Conservation (phyloP, 179 eudicot genomes). For the Silene noctiflora region DNA sequence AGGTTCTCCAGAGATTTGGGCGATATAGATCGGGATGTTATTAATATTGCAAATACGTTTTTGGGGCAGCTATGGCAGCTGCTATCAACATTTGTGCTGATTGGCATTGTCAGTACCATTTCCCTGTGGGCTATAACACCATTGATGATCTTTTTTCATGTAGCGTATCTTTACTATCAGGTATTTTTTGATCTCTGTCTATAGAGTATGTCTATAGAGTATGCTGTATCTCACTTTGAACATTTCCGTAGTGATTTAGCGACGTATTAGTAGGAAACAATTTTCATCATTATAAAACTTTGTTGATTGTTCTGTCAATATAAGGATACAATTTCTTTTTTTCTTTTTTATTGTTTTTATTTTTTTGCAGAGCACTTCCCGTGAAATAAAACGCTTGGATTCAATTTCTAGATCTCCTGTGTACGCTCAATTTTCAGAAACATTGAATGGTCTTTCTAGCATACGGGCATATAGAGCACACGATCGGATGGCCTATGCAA, state of each 20-base stretch:
- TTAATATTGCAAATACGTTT: conserved; percentile 35
- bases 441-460: conserved; percentile 59
- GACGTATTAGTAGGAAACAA: not conserved
- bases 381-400: conserved; percentile 69
- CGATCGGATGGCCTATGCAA: conserved; percentile 50
- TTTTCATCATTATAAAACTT: not conserved
- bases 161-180: conserved; percentile 65
- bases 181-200: conserved; percentile 26
- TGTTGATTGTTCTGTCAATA: not conserved
- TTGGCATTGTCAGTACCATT: conserved; percentile 56
- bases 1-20: conserved; percentile 62
- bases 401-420: conserved; percentile 70
- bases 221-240: not conserved
- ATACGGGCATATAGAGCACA: conserved; percentile 74
- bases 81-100: conserved; percentile 60
- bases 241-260: not conserved
- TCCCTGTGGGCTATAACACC: conserved; percentile 76
- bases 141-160: conserved; percentile 53
- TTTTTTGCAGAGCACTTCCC: conserved; percentile 51
- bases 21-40: conserved; percentile 58
- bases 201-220: too few relatives aligned
- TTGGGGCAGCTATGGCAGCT: conserved; percentile 50
- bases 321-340: not conserved
- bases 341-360: too few relatives aligned
- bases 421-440: conserved; percentile 71